phyloP scores from a whole-genome alignment of 1,284 basidiomycete genomes.

The Macrocystidia cucumis region DNA sequence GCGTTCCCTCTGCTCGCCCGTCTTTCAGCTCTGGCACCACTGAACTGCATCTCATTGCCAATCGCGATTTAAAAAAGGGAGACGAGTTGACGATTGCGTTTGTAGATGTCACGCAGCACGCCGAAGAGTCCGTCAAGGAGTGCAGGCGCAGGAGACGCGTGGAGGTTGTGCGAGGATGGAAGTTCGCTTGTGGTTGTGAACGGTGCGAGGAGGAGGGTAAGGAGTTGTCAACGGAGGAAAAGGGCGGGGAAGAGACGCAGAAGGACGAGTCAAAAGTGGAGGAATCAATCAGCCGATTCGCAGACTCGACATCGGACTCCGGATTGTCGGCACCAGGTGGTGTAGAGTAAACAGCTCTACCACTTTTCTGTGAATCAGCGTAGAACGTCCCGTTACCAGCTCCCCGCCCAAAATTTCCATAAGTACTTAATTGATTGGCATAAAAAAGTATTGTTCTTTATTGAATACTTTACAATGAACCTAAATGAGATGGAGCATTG shows the following conservation, averaged over 20 bases:
- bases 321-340: too few relatives aligned
- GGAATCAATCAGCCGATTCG: conserved; percentile 13
- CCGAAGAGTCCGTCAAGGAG: conserved; percentile 42
- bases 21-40: conserved; percentile 53
- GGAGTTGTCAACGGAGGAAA: conserved; percentile 24
- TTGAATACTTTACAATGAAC: too few relatives aligned
- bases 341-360: too few relatives aligned
- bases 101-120: conserved; percentile 53
- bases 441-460: too few relatives aligned
- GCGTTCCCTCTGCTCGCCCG: conserved; percentile 54
- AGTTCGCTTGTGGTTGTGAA: conserved; percentile 64
- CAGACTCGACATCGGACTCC: too few relatives aligned
- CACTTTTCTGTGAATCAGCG: too few relatives aligned
- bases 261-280: conserved; percentile 56
- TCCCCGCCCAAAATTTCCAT: too few relatives aligned
- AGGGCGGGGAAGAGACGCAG: conserved; percentile 27
- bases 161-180: conserved; percentile 75
- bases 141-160: conserved; percentile 56
- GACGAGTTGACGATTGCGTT: conserved; percentile 70
- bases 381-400: too few relatives aligned
- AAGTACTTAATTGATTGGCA: too few relatives aligned
- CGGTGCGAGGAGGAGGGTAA: conserved; percentile 51
- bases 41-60: conserved; percentile 62
- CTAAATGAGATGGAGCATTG: too few relatives aligned
- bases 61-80: conserved; percentile 55